Percentiles rank a stretch among this genome's conserved stretches.
These are phyloP conservation scores for Citrus mangshanensis DNA, from an alignment of 345 rosid species.

Conservation along the genomic window DNA sequence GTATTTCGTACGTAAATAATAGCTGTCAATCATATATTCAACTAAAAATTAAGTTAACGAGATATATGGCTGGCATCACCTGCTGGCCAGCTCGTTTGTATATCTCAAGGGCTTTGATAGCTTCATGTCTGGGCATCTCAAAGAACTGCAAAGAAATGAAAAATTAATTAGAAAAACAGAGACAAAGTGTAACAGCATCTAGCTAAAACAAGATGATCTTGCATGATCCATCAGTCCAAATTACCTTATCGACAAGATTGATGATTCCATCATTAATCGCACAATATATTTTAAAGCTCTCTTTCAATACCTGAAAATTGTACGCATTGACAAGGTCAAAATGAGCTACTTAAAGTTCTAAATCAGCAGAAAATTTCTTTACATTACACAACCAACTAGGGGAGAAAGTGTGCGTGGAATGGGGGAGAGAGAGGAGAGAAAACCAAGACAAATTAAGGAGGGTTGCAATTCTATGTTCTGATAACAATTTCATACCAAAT, in stretches of 20 bases:
- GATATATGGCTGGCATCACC: slow-evolving; percentile 46
- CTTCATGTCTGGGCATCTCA: slow-evolving; percentile 76
- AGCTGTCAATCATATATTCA: background rate
- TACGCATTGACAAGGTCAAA: slow-evolving; percentile 12
- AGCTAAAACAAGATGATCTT: slow-evolving; percentile 8
- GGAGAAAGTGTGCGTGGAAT: background rate
- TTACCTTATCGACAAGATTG: slow-evolving; percentile 97
- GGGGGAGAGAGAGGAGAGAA: background rate
- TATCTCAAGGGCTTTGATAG: slow-evolving; percentile 57
- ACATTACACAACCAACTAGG: background rate
- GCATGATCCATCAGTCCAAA: background rate
- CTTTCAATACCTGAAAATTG: slow-evolving; percentile 81
- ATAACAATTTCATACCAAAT: background rate
- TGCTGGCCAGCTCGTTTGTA: slow-evolving; percentile 78
- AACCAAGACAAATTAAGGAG: background rate
- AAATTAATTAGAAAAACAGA: slow-evolving; percentile 3
- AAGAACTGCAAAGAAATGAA: slow-evolving; percentile 51
- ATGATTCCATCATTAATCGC: slow-evolving; percentile 97
- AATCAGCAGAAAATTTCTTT: background rate
- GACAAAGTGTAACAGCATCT: slow-evolving; percentile 9
- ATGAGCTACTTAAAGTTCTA: background rate
- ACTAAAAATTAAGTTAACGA: slow-evolving; percentile 1
- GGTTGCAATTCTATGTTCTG: background rate
- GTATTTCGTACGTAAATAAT: background rate
- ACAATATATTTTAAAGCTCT: slow-evolving; percentile 97